Evolutionary conservation across 148 eudicot species (phyloP), one percentile per base, ranked within the genome.

Genomic region (Vaccinium vitisidaea): DNA sequence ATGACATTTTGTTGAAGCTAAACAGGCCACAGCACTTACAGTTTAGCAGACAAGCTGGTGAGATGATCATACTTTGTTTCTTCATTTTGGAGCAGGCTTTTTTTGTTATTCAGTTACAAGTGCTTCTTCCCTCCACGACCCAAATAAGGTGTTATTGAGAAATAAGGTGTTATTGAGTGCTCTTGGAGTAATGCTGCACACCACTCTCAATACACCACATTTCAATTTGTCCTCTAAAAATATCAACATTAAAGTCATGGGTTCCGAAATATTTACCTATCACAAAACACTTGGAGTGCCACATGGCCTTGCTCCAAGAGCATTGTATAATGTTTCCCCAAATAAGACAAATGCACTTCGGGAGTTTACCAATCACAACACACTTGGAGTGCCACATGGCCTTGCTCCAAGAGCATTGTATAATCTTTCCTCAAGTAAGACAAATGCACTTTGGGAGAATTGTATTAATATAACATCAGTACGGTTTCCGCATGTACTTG

Each of bases 41-140:
- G 98, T 96, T 96, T 83, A 96, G 98, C 86, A 95, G 98, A 96
- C 99, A 76, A 96, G 99, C 88, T 96, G 99, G 99, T 96, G 88
- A 92, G 94, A 74, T 84, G 59, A 80, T 81, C 70, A 1, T 43
- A 0, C 21, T 43, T 63, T 55, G 63, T 30, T 30, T 69, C 48
- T n/a, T 5, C 61, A 11, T 32, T 3, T 43, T 59, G 23, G 21
- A 50, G 12, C 15, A 5, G 13, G n/a, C 16, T 56, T 36, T 27
- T 14, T 65, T 55, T 50, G 59, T 79, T 79, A 14, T 18, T 75
- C 50, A 49, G 55, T 25, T 15, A 52, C n/a, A 25, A 23, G 59
- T 43, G 14, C 27, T 77, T 23, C 30, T 50, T 36, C 52, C 75
- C 39, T 43, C 75, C 16, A 13, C 39, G 0, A 73, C 77, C 25